Percentiles rank a stretch among this genome's conserved stretches.
Conservation (phyloP, 148 eudicot genomes). For the Rhododendron henanense region DNA sequence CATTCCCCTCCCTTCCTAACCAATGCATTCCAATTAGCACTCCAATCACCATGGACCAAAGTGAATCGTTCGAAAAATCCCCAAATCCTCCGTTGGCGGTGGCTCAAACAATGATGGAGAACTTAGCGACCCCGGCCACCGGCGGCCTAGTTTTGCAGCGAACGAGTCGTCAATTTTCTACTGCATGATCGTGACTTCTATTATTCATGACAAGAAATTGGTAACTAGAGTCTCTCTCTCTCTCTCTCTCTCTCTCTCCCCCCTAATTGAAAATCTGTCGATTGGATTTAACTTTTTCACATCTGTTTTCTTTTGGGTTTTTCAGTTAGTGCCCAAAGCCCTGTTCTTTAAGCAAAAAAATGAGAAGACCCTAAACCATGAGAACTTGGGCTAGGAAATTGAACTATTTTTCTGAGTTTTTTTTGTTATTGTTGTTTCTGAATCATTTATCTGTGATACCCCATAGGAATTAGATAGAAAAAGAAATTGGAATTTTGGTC, state of each 20-base stretch:
- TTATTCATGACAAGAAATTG: conserved; percentile 6
- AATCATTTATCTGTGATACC: background rate
- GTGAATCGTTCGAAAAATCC: background rate
- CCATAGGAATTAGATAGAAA: too few species aligned
- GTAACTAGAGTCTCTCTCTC: background rate
- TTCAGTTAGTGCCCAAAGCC: background rate
- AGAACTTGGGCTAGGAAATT: background rate
- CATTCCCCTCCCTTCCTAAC: too few species aligned
- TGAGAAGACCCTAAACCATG: background rate
- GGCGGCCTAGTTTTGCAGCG: background rate
- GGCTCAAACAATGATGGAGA: background rate
- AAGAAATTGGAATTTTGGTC: background rate
- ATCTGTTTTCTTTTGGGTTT: background rate
- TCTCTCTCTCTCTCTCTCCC: too few species aligned
- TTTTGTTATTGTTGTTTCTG: too few species aligned
- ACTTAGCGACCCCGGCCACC: background rate
- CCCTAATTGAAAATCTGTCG: background rate
- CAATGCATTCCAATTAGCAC: too few species aligned
- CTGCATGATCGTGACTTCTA: conserved; percentile 1
- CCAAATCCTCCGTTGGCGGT: background rate
- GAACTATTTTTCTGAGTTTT: background rate
- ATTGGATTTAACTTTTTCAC: background rate
- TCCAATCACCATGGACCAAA: too few species aligned
- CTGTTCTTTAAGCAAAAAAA: background rate
- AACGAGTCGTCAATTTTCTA: conserved; percentile 2